These are phyloP conservation scores for Crucihimalaya himalaica DNA, from an alignment of 345 rosid genomes.

Conservation along the genomic window DNA sequence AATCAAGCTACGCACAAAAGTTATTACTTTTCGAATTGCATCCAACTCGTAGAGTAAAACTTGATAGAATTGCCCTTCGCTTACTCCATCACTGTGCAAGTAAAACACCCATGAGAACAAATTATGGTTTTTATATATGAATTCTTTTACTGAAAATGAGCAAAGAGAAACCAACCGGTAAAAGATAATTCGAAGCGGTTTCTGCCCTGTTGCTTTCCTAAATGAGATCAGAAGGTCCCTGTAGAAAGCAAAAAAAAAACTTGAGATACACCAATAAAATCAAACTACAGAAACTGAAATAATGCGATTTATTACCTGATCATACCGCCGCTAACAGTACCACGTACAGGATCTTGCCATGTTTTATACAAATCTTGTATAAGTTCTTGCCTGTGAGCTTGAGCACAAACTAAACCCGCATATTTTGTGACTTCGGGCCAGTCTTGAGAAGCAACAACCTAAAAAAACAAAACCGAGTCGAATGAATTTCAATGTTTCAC, in stretches of 20 bases:
- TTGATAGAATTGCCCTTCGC: slow-evolving; percentile 97
- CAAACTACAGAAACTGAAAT: neutral
- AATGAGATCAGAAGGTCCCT: slow-evolving; percentile 96
- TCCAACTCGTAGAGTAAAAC: slow-evolving; percentile 81
- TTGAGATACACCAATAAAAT: neutral
- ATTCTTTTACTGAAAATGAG: neutral
- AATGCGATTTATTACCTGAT: slow-evolving; percentile 57
- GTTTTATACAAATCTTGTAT: slow-evolving; percentile 97
- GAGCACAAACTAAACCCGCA: slow-evolving; percentile 98
- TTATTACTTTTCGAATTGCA: slow-evolving; percentile 73
- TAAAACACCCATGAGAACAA: neutral
- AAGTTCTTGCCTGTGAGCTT: slow-evolving; percentile 98
- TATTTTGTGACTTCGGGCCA: slow-evolving; percentile 99
- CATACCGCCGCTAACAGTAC: slow-evolving; percentile 97
- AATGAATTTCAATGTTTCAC: neutral
- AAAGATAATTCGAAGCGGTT: slow-evolving; percentile 93
- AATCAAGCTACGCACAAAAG: neutral
- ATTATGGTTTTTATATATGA: neutral
- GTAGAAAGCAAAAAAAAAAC: slow-evolving; percentile 23
- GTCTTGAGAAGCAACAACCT: slow-evolving; percentile 99
- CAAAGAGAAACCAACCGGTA: slow-evolving; percentile 61
- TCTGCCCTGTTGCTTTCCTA: slow-evolving; percentile 97
- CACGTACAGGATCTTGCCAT: slow-evolving; percentile 99
- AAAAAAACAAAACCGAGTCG: neutral
- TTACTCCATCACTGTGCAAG: slow-evolving; percentile 88